These are phyloP conservation scores for Orbilia oligospora DNA, from an alignment of 2,329 filamentous ascomycete species.

Conservation along the genomic window DNA sequence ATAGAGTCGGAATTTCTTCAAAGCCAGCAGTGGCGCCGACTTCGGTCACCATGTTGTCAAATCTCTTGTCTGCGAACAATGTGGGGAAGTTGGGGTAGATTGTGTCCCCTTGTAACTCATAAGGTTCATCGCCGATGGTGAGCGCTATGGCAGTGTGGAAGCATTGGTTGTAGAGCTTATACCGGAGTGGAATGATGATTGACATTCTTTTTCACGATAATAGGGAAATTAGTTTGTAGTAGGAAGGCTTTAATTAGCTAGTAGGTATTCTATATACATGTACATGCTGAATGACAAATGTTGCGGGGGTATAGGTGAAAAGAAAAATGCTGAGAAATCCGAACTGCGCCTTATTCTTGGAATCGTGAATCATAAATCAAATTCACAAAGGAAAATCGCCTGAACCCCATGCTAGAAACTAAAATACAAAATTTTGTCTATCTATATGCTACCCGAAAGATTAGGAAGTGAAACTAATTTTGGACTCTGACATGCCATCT, in stretches of 20 bases:
- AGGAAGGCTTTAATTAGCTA: background rate
- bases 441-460: background rate
- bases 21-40: constrained; percentile 5
- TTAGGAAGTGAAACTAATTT: constrained; percentile 3
- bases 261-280: background rate
- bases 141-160: constrained; percentile 18
- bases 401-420: background rate
- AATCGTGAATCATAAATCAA: background rate
- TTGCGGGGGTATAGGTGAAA: background rate
- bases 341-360: background rate
- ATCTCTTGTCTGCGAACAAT: background rate
- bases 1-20: constrained; percentile 2
- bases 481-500: constrained; percentile 28
- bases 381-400: background rate
- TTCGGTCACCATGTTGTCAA: constrained; percentile 21
- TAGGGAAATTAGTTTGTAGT: background rate
- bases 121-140: background rate
- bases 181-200: constrained; percentile 19
- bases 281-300: background rate
- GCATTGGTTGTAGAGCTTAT: constrained; percentile 27
- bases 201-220: background rate
- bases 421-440: constrained; percentile 11
- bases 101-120: background rate
- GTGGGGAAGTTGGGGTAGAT: constrained; percentile 19
- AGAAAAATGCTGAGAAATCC: background rate